Evolutionary conservation across 164 flowering plant genomes (phyloP).

Genomic region (Brasenia schreberi): DNA sequence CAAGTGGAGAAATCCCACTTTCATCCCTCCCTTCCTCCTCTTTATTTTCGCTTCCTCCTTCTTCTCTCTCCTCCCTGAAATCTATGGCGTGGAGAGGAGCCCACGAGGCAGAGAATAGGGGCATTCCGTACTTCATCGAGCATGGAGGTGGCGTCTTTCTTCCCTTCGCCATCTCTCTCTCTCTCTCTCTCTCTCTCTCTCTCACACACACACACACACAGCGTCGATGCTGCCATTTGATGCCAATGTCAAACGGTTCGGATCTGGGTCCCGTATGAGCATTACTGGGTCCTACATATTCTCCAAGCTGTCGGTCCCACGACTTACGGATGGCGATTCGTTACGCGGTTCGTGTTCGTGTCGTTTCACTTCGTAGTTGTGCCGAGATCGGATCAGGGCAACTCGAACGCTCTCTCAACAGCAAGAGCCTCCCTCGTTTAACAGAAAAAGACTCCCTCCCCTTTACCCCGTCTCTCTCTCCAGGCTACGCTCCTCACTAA

Average conservation of each 20-base stretch:
- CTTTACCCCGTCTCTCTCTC: no score
- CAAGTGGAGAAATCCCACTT: conserved; percentile 4
- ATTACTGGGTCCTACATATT: no score
- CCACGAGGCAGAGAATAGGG: conserved; percentile 27
- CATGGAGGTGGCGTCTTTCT: conserved; percentile 11
- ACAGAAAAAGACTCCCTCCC: no score
- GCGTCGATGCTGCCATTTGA: neutral
- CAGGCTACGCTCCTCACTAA: no score
- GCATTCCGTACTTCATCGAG: conserved; percentile 26
- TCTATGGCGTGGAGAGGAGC: conserved; percentile 12
- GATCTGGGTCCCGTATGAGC: no score
- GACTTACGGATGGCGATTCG: no score
- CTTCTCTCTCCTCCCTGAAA: neutral
- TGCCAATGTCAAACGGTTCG: neutral
- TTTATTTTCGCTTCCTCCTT: neutral
- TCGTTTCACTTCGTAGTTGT: neutral
- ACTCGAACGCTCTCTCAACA: no score
- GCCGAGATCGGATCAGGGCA: neutral
- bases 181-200: conserved; percentile 3
- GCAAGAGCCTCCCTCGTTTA: no score
- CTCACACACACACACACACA: no score
- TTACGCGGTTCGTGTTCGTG: no score
- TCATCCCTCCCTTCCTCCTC: conserved; percentile 3
- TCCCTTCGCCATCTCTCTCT: conserved; percentile 7
- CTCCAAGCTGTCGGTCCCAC: no score